Percentiles rank a stretch among this genome's conserved stretches.
These are phyloP conservation scores for Scleromitrula shiraiana DNA, from an alignment of 2,329 filamentous ascomycete genomes.

Conservation along the genomic window DNA sequence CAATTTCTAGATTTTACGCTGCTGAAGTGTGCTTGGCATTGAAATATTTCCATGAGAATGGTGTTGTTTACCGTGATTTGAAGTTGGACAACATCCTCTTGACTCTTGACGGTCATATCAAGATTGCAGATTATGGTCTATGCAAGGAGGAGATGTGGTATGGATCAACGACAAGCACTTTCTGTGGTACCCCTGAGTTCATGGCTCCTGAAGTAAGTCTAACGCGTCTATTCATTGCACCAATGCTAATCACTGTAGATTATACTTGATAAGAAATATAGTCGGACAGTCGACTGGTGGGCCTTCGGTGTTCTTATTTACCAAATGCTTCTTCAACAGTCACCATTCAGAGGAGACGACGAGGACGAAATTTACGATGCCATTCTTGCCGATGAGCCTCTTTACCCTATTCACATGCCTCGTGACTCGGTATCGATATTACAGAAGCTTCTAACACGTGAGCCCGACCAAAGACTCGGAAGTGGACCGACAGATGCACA, in stretches of 20 bases:
- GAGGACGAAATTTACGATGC: slow-evolving; percentile 99
- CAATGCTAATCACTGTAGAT: slow-evolving; percentile 51
- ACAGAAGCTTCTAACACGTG: slow-evolving; percentile 91
- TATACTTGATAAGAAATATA: slow-evolving; percentile 95
- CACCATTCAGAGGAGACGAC: slow-evolving; percentile 95
- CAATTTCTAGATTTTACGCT: slow-evolving; percentile 70
- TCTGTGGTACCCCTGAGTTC: slow-evolving; percentile 98
- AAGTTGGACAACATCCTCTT: slow-evolving; percentile 86
- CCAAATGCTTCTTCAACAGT: slow-evolving; percentile 98
- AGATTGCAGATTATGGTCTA: slow-evolving; percentile 96
- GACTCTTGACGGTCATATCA: slow-evolving; percentile 93
- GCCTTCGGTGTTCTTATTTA: slow-evolving; percentile 98
- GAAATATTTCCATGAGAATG: slow-evolving; percentile 99
- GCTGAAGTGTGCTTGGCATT: slow-evolving; percentile 93
- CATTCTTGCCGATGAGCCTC: slow-evolving; percentile 91
- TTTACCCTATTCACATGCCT: slow-evolving; percentile 98
- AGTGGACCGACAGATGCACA: slow-evolving; percentile 95
- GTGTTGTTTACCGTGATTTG: slow-evolving; percentile 86
- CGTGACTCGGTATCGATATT: slow-evolving; percentile 95
- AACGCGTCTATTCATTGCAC: slow-evolving; percentile 6
- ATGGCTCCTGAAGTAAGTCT: slow-evolving; percentile 87
- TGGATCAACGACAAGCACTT: slow-evolving; percentile 90
- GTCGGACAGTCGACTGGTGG: slow-evolving; percentile 98
- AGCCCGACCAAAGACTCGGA: slow-evolving; percentile 86
- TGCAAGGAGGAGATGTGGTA: slow-evolving; percentile 99